Conservation (phyloP, 345 rosid genomes). For the Eucalyptus tenuipes region DNA sequence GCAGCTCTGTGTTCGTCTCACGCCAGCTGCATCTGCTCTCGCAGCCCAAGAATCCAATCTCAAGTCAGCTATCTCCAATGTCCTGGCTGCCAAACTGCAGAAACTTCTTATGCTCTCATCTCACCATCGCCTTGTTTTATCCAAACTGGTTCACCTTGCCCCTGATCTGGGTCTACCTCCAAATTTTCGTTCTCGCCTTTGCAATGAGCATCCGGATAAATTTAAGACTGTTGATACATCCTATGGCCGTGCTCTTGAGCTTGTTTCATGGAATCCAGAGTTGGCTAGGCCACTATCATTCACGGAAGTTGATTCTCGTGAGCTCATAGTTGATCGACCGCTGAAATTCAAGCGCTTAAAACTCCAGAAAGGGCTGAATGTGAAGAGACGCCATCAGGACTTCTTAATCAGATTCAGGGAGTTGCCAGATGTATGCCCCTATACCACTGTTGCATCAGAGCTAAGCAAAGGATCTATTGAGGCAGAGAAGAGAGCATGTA, state of each 20-base stretch:
- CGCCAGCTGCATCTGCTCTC: slow-evolving; percentile 53
- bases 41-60: slow-evolving; percentile 42
- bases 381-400: slow-evolving; percentile 53
- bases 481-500: slow-evolving; percentile 81
- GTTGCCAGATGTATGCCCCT: slow-evolving; percentile 58
- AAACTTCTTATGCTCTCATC: slow-evolving; percentile 85
- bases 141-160: slow-evolving; percentile 77
- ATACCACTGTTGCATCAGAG: slow-evolving; percentile 26
- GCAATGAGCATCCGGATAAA: slow-evolving; percentile 64
- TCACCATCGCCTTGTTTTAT: slow-evolving; percentile 52
- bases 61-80: slow-evolving; percentile 37
- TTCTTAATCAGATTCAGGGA: slow-evolving; percentile 59
- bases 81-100: slow-evolving; percentile 63
- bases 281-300: slow-evolving; percentile 36
- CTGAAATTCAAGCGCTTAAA: slow-evolving; percentile 65
- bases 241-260: slow-evolving; percentile 82
- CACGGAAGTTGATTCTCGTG: slow-evolving; percentile 16
- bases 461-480: slow-evolving; percentile 44
- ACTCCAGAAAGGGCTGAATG: slow-evolving; percentile 65
- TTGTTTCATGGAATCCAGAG: slow-evolving; percentile 59
- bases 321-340: slow-evolving; percentile 75
- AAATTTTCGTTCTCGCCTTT: slow-evolving; percentile 77
- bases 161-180: slow-evolving; percentile 88
- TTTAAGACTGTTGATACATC: slow-evolving; percentile 73
- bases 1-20: slow-evolving; percentile 72